phyloP scores from a whole-genome alignment of 441 rosid species.

The Gossypium schwendimanii region DNA sequence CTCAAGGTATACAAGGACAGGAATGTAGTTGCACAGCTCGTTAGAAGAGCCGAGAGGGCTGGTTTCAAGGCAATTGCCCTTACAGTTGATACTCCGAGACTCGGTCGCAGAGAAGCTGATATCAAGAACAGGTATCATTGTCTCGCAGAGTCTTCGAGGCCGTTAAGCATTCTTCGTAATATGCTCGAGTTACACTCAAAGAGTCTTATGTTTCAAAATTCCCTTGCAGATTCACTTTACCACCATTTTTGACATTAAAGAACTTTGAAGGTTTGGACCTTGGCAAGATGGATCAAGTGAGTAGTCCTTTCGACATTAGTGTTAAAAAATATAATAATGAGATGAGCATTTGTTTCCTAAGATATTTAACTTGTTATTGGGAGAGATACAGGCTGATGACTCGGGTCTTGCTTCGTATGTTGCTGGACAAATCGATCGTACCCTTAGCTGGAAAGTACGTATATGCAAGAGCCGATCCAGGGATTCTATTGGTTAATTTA shows the following conservation, averaged over 20 bases:
- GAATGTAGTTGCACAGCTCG: slow-evolving; percentile 74
- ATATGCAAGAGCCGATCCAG: not conserved
- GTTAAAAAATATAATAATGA: not conserved
- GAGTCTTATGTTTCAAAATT: not conserved
- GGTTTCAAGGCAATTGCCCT: slow-evolving; percentile 92
- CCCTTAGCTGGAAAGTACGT: slow-evolving; percentile 53
- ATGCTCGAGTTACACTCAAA: not conserved
- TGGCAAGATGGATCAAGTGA: slow-evolving; percentile 73
- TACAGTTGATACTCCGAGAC: slow-evolving; percentile 57
- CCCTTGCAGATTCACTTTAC: slow-evolving; percentile 58
- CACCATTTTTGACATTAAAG: slow-evolving; percentile 49
- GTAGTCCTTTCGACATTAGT: not conserved
- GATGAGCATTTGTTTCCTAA: not conserved
- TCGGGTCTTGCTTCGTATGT: slow-evolving; percentile 57
- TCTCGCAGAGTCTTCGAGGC: not conserved
- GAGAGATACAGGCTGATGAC: slow-evolving; percentile 33
- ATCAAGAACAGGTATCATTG: slow-evolving; percentile 47
- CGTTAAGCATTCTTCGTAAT: not conserved
- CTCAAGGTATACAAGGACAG: slow-evolving; percentile 72
- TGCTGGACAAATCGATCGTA: slow-evolving; percentile 52
- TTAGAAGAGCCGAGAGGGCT: slow-evolving; percentile 89
- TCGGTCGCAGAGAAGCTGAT: slow-evolving; percentile 60
- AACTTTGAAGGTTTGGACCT: slow-evolving; percentile 65
- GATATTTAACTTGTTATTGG: not conserved
- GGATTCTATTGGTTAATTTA: not conserved